Evolutionary conservation across 148 eudicot genomes (phyloP), one percentile per base, ranked within the genome.

Genomic region (Rheum nobile): DNA sequence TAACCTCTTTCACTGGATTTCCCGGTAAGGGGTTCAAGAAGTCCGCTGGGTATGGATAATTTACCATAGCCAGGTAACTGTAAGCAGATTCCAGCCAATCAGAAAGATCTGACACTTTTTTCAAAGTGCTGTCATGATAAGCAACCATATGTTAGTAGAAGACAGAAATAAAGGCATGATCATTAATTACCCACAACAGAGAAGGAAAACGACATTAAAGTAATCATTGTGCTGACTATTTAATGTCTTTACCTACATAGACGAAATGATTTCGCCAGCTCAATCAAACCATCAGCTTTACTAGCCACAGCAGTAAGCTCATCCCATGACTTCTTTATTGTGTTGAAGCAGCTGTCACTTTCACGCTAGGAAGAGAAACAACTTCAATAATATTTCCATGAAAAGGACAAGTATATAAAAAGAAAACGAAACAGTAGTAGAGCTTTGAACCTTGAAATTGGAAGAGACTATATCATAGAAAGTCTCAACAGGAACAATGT

Each of bases 21-120:
- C 86, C 98, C 67, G 98, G 98, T 82, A 94, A 78, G 75, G 97
- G 89, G 87, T 89, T 91, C 74, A 89, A 71, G 80, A 91, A 91
- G 50, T 89, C 82, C 4, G 97, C 75, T 54, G 97, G 85, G 72
- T 89, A 89, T 2, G 98, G 98, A 78, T 91, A 91, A 82, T 94
- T 81, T 57, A 80, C 93, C 98, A 91, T 94, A 17, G 95, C 97
- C 80, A 91, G 82, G 82, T 88, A 91, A 67, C 92, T 88, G 83
- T 91, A 94, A 72, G 97, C 98, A 39, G 92, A 84, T 3, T 84
- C 86, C 75, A 91, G 72, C 98, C 98, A 94, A 71, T 86, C 72
- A 67, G 82, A 79, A 68, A 94, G 88, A 70, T 81, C 88, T 48
- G 72, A 79, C 24, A 74, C 75, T 43, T 79, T 88, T 71, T 82